These are phyloP conservation scores for Alternaria arbusti DNA, from an alignment of 2,329 filamentous ascomycete genomes.

Conservation along the genomic window DNA sequence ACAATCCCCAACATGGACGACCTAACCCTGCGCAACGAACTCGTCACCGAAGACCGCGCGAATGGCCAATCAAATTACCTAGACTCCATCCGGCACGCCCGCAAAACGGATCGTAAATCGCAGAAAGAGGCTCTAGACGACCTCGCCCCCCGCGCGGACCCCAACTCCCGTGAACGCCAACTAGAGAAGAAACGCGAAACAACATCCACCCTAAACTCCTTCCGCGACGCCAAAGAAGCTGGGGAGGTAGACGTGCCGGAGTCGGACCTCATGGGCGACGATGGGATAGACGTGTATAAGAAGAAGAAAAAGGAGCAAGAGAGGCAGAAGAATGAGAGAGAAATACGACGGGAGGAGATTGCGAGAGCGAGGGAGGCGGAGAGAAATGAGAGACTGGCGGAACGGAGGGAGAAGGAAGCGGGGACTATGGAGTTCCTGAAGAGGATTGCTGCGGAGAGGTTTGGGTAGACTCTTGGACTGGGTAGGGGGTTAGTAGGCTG, in stretches of 20 bases:
- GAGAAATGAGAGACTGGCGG: conserved; percentile 75
- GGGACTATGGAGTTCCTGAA: conserved; percentile 82
- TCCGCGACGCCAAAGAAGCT: conserved; percentile 69
- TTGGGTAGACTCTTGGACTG: no score
- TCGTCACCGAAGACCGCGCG: conserved; percentile 62
- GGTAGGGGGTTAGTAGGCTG: no score
- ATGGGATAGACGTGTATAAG: conserved; percentile 70
- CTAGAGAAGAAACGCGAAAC: conserved; percentile 83
- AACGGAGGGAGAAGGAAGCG: conserved; percentile 78
- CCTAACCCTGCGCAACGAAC: conserved; percentile 67
- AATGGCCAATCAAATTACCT: conserved; percentile 55
- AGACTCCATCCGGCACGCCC: conserved; percentile 65
- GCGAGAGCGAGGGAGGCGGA: conserved; percentile 76
- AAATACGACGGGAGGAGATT: conserved; percentile 82
- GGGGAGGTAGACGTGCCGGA: conserved; percentile 72
- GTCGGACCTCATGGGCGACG: conserved; percentile 77
- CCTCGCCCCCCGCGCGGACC: conserved; percentile 78
- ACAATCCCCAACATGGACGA: conserved; percentile 76
- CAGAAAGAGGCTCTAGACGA: conserved; percentile 82
- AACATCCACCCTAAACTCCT: conserved; percentile 75
- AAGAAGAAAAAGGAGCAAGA: conserved; percentile 69
- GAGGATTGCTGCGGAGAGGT: conserved; percentile 78
- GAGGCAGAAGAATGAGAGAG: conserved; percentile 79
- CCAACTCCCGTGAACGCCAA: conserved; percentile 80
- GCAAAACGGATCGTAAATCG: conserved; percentile 67